A percentile compares a stretch with the other conserved stretches of the same genome.
Evolutionary conservation across 2,329 filamentous ascomycete genomes (phyloP).

Genomic region (Myriangium duriaei): DNA sequence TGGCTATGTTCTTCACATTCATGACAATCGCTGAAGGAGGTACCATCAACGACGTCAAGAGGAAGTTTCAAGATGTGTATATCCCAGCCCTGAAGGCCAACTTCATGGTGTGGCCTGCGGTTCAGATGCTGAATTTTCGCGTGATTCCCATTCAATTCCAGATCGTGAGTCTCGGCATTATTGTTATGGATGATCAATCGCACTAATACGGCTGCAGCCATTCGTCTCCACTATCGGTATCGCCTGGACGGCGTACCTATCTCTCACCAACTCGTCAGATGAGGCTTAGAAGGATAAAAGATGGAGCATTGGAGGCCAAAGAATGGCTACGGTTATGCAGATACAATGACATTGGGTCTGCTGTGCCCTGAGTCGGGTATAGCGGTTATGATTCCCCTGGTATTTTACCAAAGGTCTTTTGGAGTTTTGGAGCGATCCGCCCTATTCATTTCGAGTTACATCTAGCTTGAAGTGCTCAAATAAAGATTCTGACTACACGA

Average conservation of each 20-base stretch:
- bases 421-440: no score
- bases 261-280: slow-evolving; percentile 76
- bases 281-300: slow-evolving; percentile 35
- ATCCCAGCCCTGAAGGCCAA: slow-evolving; percentile 90
- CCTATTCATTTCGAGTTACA: no score
- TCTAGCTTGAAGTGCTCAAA: no score
- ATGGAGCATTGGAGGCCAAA: neutral
- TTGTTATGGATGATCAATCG: slow-evolving; percentile 55
- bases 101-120: slow-evolving; percentile 85
- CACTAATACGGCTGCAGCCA: slow-evolving; percentile 45
- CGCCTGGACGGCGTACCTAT: slow-evolving; percentile 94
- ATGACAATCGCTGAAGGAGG: slow-evolving; percentile 96
- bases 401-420: no score
- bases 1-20: slow-evolving; percentile 82
- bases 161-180: slow-evolving; percentile 53
- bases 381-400: no score
- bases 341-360: no score
- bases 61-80: slow-evolving; percentile 90
- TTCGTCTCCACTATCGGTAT: slow-evolving; percentile 95
- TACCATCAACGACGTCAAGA: slow-evolving; percentile 60
- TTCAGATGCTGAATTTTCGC: slow-evolving; percentile 94
- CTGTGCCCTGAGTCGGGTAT: no score
- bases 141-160: slow-evolving; percentile 93
- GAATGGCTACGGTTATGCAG: neutral
- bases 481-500: no score